A percentile compares a stretch with the other conserved stretches of the same genome.
These are phyloP conservation scores for Coriolopsis trogii DNA, from an alignment of 1,284 basidiomycete species.

Conservation along the genomic window DNA sequence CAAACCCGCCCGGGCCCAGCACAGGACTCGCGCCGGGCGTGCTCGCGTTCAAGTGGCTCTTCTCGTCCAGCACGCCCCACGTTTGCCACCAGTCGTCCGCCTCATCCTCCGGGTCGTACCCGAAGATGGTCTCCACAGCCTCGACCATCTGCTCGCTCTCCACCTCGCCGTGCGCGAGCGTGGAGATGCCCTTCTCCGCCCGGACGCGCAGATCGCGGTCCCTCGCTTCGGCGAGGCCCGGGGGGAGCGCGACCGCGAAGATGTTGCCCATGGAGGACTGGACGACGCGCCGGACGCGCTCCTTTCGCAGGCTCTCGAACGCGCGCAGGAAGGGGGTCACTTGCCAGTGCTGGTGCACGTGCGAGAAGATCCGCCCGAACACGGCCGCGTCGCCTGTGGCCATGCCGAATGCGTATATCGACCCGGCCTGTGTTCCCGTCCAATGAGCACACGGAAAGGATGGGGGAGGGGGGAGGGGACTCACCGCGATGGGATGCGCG, in stretches of 20 bases:
- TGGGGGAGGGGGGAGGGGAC: background rate
- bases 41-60: too few species aligned
- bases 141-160: slow-evolving; percentile 22
- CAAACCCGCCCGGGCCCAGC: too few species aligned
- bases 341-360: slow-evolving; percentile 51
- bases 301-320: slow-evolving; percentile 48
- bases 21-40: too few species aligned
- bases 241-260: slow-evolving; percentile 25
- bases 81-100: slow-evolving; percentile 42
- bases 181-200: slow-evolving; percentile 15
- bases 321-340: slow-evolving; percentile 53
- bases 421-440: slow-evolving; percentile 44
- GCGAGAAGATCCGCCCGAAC: slow-evolving; percentile 59
- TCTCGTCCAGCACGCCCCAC: too few species aligned
- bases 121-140: slow-evolving; percentile 31
- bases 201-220: slow-evolving; percentile 11
- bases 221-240: slow-evolving; percentile 18
- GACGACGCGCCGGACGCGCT: slow-evolving; percentile 23
- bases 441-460: background rate
- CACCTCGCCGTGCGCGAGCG: background rate
- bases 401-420: slow-evolving; percentile 52
- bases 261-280: slow-evolving; percentile 25
- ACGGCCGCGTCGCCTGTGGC: slow-evolving; percentile 60
- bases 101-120: slow-evolving; percentile 40
- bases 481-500: too few species aligned